A percentile compares a stretch with the other conserved stretches of the same genome.
These are phyloP conservation scores for Fusarium sp. DNA, from an alignment of 2,329 filamentous ascomycete species.

Conservation along the genomic window DNA sequence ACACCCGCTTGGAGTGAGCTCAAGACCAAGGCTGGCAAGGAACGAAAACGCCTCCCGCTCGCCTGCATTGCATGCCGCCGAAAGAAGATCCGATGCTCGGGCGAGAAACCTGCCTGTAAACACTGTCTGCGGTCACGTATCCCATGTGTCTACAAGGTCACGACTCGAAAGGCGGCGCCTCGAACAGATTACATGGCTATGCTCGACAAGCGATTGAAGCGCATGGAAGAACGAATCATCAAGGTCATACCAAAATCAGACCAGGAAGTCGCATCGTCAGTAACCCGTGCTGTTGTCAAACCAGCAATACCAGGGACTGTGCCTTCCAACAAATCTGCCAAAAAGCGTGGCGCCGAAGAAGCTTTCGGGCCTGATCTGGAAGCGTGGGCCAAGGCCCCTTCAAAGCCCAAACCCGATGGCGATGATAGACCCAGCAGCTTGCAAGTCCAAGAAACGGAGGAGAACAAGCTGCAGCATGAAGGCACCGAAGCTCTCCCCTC, in stretches of 20 bases:
- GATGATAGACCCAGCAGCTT: slow-evolving; percentile 60
- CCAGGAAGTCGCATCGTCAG: slow-evolving; percentile 72
- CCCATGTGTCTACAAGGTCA: slow-evolving; percentile 98
- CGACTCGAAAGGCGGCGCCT: slow-evolving; percentile 91
- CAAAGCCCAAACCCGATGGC: slow-evolving; percentile 64
- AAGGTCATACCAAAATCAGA: slow-evolving; percentile 93
- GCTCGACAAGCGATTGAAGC: slow-evolving; percentile 93
- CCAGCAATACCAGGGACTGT: slow-evolving; percentile 74
- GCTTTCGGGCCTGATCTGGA: slow-evolving; percentile 87
- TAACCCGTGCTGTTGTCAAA: slow-evolving; percentile 86
- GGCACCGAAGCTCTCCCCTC: slow-evolving; percentile 85
- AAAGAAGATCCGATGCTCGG: slow-evolving; percentile 98
- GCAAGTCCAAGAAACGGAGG: slow-evolving; percentile 75
- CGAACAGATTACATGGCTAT: slow-evolving; percentile 99
- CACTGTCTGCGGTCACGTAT: slow-evolving; percentile 93
- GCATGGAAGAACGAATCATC: slow-evolving; percentile 98
- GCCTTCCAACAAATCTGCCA: slow-evolving; percentile 63
- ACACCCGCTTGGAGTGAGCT: slow-evolving; percentile 82
- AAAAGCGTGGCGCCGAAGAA: slow-evolving; percentile 87
- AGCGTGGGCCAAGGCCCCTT: slow-evolving; percentile 77
- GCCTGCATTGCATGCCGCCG: slow-evolving; percentile 95
- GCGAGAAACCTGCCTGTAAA: slow-evolving; percentile 97
- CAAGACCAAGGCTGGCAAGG: slow-evolving; percentile 94
- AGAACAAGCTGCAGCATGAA: slow-evolving; percentile 82
- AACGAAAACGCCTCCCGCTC: slow-evolving; percentile 89